These are phyloP conservation scores for Megacollybia platyphylla DNA, from an alignment of 1,284 basidiomycete species.

Conservation along the genomic window DNA sequence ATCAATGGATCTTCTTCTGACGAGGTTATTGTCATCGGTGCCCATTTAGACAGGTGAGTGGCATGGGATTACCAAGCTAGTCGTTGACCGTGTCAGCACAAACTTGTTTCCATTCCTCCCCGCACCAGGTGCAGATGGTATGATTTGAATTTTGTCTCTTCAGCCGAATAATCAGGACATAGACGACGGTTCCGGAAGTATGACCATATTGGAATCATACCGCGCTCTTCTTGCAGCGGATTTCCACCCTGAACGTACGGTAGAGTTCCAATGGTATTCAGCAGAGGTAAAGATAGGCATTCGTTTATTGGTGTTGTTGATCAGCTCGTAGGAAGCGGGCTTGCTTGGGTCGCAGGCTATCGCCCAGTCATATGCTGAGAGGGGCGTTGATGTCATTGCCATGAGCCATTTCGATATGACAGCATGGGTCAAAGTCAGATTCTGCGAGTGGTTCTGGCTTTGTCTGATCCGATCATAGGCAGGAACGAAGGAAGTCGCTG, in stretches of 20 bases:
- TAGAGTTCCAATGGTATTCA: conserved; percentile 96
- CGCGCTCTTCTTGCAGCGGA: conserved; percentile 69
- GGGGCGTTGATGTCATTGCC: conserved; percentile 59
- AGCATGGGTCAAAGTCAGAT: conserved; percentile 77
- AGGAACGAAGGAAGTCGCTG: conserved; percentile 80
- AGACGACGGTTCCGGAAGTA: conserved; percentile 88
- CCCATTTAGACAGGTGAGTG: conserved; percentile 80
- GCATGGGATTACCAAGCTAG: conserved; percentile 5
- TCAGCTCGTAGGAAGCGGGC: conserved; percentile 64
- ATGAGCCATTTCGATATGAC: conserved; percentile 98
- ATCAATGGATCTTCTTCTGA: conserved; percentile 66
- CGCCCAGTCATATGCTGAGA: conserved; percentile 63
- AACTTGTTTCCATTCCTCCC: conserved; percentile 83
- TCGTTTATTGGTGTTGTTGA: conserved; percentile 1
- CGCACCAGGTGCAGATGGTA: conserved; percentile 78
- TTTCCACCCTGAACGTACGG: conserved; percentile 64
- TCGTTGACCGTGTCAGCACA: conserved; percentile 31
- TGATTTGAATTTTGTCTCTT: conserved; percentile 1
- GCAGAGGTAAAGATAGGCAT: conserved; percentile 49
- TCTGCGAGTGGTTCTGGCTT: conserved; percentile 4
- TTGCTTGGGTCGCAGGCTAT: conserved; percentile 91
- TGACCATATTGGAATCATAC: conserved; percentile 87
- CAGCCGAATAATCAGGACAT: conserved; percentile 1
- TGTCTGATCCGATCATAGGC: conserved; percentile 18
- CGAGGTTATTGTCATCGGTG: conserved; percentile 56